Conservation (phyloP, 805 yeast genomes). For the Torulaspora franciscae region DNA sequence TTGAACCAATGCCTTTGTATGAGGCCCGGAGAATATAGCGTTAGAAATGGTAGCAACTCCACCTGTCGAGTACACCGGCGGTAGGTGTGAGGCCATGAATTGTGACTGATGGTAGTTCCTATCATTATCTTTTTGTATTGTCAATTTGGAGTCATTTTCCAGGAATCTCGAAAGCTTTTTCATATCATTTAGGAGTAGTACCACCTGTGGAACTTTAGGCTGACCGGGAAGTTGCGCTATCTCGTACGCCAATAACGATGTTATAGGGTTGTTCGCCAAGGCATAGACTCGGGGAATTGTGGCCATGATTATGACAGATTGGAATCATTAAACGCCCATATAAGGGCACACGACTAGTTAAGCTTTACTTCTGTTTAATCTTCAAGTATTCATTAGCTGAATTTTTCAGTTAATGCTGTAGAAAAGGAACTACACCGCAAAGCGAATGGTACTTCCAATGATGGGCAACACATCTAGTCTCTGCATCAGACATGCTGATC, state of each 20-base stretch:
- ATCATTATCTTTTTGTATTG: slow-evolving; percentile 24
- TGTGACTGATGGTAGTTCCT: slow-evolving; percentile 16
- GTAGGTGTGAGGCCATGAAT: slow-evolving; percentile 33
- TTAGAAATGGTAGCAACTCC: slow-evolving; percentile 40
- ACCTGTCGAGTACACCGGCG: slow-evolving; percentile 33
- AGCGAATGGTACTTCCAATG: background rate
- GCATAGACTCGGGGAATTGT: slow-evolving; percentile 37
- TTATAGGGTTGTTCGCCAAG: slow-evolving; percentile 42
- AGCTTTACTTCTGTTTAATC: background rate
- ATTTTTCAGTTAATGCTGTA: background rate
- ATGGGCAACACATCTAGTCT: background rate
- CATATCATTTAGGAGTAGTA: slow-evolving; percentile 42
- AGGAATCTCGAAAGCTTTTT: slow-evolving; percentile 40
- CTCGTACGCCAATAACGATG: slow-evolving; percentile 41
- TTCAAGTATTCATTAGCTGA: no score
- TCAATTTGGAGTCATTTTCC: slow-evolving; percentile 39
- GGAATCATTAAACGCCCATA: background rate
- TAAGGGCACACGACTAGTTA: background rate
- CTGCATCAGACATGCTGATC: slow-evolving; percentile 56
- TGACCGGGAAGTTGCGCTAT: slow-evolving; percentile 39
- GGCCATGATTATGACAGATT: slow-evolving; percentile 15
- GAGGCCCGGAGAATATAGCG: slow-evolving; percentile 56
- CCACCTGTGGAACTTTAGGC: slow-evolving; percentile 38
- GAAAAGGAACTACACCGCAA: background rate
- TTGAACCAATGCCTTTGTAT: slow-evolving; percentile 48